These are phyloP conservation scores for Kazachstania kunashirensis DNA, from an alignment of 805 yeast species.

Conservation along the genomic window DNA sequence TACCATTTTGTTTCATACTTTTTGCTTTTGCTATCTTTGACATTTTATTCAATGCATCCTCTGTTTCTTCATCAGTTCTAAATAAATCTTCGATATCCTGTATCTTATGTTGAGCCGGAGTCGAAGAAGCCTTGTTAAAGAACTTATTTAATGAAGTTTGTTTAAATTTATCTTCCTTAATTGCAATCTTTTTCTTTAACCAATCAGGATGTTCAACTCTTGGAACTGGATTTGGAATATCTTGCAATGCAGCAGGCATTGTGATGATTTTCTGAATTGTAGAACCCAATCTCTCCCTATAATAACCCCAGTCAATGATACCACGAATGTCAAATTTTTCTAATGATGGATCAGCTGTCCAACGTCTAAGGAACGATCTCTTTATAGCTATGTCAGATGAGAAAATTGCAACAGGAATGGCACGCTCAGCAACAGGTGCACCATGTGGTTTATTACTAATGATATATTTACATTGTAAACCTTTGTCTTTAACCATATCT, in stretches of 20 bases:
- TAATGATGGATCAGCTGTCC: constrained; percentile 74
- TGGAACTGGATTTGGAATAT: constrained; percentile 84
- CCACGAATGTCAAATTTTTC: constrained; percentile 79
- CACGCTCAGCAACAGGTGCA: constrained; percentile 92
- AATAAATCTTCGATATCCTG: constrained; percentile 75
- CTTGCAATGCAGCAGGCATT: constrained; percentile 94
- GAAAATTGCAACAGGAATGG: constrained; percentile 92
- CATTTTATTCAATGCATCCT: constrained; percentile 14
- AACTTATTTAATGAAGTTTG: constrained; percentile 58
- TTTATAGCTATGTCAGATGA: constrained; percentile 70
- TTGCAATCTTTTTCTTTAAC: constrained; percentile 58
- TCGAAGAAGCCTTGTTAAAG: constrained; percentile 39
- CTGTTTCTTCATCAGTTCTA: constrained; percentile 5
- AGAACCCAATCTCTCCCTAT: constrained; percentile 81
- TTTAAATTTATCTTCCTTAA: constrained; percentile 54
- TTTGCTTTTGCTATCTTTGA: constrained; percentile 31
- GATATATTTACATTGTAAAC: constrained; percentile 89
- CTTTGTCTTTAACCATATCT: constrained; percentile 94
- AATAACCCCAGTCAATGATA: constrained; percentile 89
- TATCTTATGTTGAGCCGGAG: constrained; percentile 33
- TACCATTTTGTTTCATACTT: constrained; percentile 25
- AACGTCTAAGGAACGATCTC: constrained; percentile 63
- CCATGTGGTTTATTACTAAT: constrained; percentile 74
- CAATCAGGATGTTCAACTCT: constrained; percentile 91
- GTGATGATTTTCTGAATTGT: constrained; percentile 91